Conservation (phyloP, 106 monocot species). For the Dendrobium officinale region DNA sequence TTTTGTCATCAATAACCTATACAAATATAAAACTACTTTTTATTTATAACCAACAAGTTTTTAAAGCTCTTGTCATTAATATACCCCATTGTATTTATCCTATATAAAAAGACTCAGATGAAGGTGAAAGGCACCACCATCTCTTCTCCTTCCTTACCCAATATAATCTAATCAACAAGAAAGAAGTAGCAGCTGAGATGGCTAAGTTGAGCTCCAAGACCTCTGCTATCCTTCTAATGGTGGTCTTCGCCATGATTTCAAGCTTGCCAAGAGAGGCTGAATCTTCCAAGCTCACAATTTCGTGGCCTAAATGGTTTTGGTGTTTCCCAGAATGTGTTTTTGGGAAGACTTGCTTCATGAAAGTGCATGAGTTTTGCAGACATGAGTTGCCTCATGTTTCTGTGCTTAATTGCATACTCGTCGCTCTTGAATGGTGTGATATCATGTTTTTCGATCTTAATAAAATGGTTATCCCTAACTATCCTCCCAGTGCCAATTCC, state of each 20-base stretch:
- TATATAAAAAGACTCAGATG: no score
- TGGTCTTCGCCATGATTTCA: background rate
- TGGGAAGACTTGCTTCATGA: background rate
- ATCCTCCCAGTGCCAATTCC: no score
- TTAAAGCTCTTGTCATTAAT: no score
- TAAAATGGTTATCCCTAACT: no score
- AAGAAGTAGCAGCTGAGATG: no score
- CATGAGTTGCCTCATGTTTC: background rate
- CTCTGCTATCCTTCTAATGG: background rate
- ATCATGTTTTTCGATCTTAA: background rate
- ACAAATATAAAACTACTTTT: no score
- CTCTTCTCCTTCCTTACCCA: no score
- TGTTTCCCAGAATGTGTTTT: background rate
- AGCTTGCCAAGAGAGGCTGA: background rate
- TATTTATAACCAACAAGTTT: no score
- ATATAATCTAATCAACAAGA: no score
- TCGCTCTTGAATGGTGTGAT: background rate
- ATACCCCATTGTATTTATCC: no score
- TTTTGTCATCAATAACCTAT: no score
- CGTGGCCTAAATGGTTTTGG: slow-evolving; percentile 3
- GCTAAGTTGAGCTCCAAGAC: background rate
- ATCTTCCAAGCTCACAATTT: background rate
- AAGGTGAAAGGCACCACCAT: no score
- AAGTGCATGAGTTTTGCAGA: background rate
- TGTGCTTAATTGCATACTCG: background rate